phyloP scores from a whole-genome alignment of 2,329 filamentous ascomycete species.

The Colletotrichum brevisporum region DNA sequence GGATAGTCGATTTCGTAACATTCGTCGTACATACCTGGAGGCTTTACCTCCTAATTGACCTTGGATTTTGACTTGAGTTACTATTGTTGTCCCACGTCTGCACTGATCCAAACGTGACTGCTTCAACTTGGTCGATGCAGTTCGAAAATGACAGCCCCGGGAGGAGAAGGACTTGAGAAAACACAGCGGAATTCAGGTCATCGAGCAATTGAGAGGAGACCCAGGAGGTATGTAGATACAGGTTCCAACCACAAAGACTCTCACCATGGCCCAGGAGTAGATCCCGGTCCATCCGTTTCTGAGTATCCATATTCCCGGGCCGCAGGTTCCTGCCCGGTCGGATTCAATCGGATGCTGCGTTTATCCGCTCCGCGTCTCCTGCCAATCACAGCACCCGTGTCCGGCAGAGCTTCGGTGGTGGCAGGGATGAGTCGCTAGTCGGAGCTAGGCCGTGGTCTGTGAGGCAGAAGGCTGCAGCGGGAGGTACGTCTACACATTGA shows the following conservation, averaged over 20 bases:
- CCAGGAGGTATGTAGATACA: no score
- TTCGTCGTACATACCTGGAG: conserved; percentile 33
- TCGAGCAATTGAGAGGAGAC: no score
- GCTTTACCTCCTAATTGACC: conserved; percentile 20
- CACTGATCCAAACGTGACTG: neutral
- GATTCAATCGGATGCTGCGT: neutral
- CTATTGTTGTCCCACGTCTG: neutral
- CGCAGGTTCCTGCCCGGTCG: no score
- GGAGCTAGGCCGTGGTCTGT: conserved; percentile 34
- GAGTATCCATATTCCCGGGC: no score
- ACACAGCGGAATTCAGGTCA: neutral
- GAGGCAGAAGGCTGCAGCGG: conserved; percentile 39
- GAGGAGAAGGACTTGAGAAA: neutral
- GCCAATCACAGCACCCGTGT: conserved; percentile 12
- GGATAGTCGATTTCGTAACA: conserved; percentile 13
- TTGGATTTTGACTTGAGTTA: neutral
- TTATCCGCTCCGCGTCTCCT: neutral
- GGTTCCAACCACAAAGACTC: no score
- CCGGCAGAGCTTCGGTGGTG: conserved; percentile 30
- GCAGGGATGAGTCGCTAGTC: conserved; percentile 30
- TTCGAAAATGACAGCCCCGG: neutral
- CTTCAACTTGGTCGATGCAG: neutral
- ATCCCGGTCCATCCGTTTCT: no score
- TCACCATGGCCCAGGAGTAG: no score
- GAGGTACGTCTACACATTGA: conserved; percentile 38